Conservation (phyloP, 2,329 filamentous ascomycete genomes). For the Neofusicoccum laricinum region DNA sequence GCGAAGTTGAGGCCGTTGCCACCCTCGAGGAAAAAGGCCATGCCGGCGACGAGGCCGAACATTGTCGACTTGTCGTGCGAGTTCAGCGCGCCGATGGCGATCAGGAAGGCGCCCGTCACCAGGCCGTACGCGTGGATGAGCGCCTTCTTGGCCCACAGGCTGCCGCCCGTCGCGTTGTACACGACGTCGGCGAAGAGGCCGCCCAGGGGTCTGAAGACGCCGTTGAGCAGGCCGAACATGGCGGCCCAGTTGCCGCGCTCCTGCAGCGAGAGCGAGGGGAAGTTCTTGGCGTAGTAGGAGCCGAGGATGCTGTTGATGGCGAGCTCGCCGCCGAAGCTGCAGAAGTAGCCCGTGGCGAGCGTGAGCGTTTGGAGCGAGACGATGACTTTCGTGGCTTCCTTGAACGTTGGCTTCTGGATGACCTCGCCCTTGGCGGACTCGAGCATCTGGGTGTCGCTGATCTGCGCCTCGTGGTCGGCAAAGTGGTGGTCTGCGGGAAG, state of each 20-base stretch:
- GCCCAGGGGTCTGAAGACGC: conserved; percentile 64
- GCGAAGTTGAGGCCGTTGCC: conserved; percentile 85
- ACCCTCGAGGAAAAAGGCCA: conserved; percentile 80
- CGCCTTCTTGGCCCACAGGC: conserved; percentile 63
- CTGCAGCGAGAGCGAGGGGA: conserved; percentile 54
- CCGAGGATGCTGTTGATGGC: conserved; percentile 61
- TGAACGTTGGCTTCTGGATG: conserved; percentile 57
- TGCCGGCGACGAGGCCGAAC: conserved; percentile 72
- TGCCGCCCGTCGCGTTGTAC: conserved; percentile 48
- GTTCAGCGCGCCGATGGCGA: conserved; percentile 64
- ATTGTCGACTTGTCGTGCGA: conserved; percentile 62
- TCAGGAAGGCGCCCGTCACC: conserved; percentile 56
- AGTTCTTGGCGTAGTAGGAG: conserved; percentile 57
- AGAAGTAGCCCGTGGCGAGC: conserved; percentile 55
- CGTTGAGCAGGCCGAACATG: conserved; percentile 74
- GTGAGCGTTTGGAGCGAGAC: conserved; percentile 59
- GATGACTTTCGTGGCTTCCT: conserved; percentile 60
- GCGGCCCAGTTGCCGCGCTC: conserved; percentile 61
- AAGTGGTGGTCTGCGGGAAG: conserved; percentile 24
- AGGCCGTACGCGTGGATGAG: conserved; percentile 57
- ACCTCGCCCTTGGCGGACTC: conserved; percentile 60
- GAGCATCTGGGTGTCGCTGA: conserved; percentile 52
- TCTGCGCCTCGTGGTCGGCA: conserved; percentile 45
- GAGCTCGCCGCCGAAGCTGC: conserved; percentile 60
- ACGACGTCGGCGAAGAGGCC: conserved; percentile 58